Base-by-base conservation (phyloP, 2,329 filamentous ascomycete species). In the Alternaria sp. region DNA sequence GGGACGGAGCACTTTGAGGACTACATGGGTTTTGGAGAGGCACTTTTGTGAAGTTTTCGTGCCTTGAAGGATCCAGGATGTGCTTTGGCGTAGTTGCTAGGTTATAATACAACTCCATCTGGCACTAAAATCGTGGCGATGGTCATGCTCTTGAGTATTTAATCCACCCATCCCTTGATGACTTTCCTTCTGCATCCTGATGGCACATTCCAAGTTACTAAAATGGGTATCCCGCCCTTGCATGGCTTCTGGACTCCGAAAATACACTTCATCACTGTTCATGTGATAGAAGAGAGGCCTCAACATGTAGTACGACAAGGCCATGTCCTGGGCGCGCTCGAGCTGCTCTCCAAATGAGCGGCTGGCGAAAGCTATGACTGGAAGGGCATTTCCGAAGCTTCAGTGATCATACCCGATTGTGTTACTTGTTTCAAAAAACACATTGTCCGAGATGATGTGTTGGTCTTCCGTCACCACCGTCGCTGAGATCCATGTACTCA, bases 361-460 rank as follows among this genome's bases (percentile, higher is more conserved):
- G 4, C 33, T 0, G 4, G 33, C 15, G 3, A n/a, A 37, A 37
- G 33, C 33, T 1, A 37, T n/a, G 15, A n/a, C 3, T 37, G 0
- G 2, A n/a, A 37, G 2, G 0, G 4, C 33, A 2, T 0, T 0
- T 37, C 33, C 1, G 0, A 3, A 0, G 3, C 33, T 5, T 37
- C 33, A 10, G 0, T n/a, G 1, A 5, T n/a, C 4, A n/a, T 37
- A n/a, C 33, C 0, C 33, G 33, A n/a, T 37, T 1, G 4, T 37
- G 15, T n/a, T 37, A 0, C 8, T 15, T 37, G 33, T 37, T 10
- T 3, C 15, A 10, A 37, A 37, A 2, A 37, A 37, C 7, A n/a
- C 1, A 0, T n/a, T 3, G 1, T 37, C 33, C 15, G 1, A n/a
- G 15, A 37, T 37, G 7, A n/a, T n/a, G 15, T n/a, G 7, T n/a